Conservation (phyloP, 257 asterid species). For the Catharanthus roseus region DNA sequence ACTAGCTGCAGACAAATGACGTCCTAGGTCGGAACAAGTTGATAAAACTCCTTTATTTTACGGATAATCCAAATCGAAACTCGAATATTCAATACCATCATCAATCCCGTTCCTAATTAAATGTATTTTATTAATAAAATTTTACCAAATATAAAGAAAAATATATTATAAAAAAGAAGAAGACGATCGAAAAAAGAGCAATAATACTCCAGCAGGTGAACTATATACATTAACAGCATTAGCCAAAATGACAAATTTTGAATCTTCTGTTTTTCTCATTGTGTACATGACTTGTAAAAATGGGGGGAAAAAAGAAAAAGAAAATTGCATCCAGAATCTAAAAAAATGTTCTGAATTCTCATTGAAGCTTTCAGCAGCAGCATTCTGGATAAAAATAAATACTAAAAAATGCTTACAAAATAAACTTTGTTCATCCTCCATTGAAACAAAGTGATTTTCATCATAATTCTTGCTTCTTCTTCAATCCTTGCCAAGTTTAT, state of each 20-base stretch:
- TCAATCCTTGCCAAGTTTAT: background rate
- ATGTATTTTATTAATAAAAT: too few relatives aligned
- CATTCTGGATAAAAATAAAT: constrained; percentile 7
- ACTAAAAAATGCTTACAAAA: constrained; percentile 6
- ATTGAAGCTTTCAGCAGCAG: constrained; percentile 11
- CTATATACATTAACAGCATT: background rate
- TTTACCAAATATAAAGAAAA: too few relatives aligned
- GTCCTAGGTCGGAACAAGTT: too few relatives aligned
- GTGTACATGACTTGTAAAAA: background rate
- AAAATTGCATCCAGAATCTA: background rate
- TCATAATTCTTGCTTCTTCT: background rate
- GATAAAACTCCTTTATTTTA: too few relatives aligned
- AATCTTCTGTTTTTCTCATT: constrained; percentile 5
- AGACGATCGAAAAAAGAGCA: too few relatives aligned
- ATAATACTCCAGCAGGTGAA: background rate
- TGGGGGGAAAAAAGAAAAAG: background rate
- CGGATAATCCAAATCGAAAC: too few relatives aligned
- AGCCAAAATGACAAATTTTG: too few relatives aligned
- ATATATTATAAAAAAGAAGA: background rate
- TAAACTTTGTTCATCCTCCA: background rate
- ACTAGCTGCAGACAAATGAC: too few relatives aligned
- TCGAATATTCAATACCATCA: too few relatives aligned
- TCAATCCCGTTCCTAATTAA: too few relatives aligned
- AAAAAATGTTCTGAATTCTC: too few relatives aligned
- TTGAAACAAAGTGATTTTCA: constrained; percentile 1